These are phyloP conservation scores for Pontederia paniculata DNA, from an alignment of 176 grass and related monocot species.

Conservation along the genomic window DNA sequence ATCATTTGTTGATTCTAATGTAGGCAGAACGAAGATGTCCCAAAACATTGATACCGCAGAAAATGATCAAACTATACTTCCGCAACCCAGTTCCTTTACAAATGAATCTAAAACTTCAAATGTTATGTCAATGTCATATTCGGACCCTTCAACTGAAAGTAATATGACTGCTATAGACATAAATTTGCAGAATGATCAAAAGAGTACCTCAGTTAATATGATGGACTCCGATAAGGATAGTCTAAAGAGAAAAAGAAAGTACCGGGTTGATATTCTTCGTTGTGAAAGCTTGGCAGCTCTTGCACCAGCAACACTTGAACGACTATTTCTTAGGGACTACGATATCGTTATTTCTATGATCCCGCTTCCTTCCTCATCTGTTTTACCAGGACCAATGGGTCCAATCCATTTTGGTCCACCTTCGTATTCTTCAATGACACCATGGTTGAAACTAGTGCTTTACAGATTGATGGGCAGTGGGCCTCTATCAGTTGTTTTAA, in stretches of 20 bases:
- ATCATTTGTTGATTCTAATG: neutral
- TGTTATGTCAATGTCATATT: slow-evolving; percentile 10
- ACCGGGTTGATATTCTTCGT: slow-evolving; percentile 85
- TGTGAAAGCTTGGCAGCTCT: slow-evolving; percentile 97
- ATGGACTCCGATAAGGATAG: slow-evolving; percentile 23
- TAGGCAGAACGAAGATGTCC: slow-evolving; percentile 9
- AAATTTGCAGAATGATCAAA: slow-evolving; percentile 19
- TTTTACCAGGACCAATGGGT: slow-evolving; percentile 70
- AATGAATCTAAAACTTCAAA: slow-evolving; percentile 27
- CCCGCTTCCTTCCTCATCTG: slow-evolving; percentile 76
- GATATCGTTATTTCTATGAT: slow-evolving; percentile 95
- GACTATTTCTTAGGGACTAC: slow-evolving; percentile 80
- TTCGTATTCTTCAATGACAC: slow-evolving; percentile 85
- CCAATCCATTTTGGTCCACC: slow-evolving; percentile 87
- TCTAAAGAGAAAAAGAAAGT: slow-evolving; percentile 75
- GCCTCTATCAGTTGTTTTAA: slow-evolving; percentile 79
- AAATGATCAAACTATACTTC: slow-evolving; percentile 13
- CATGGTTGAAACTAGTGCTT: slow-evolving; percentile 95
- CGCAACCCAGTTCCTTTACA: slow-evolving; percentile 5
- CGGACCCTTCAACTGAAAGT: slow-evolving; percentile 18
- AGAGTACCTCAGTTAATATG: slow-evolving; percentile 18
- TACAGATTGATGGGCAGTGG: slow-evolving; percentile 61
- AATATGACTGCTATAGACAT: slow-evolving; percentile 6
- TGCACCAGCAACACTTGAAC: slow-evolving; percentile 66
- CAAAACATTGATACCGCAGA: slow-evolving; percentile 13